Evolutionary conservation across 108 stramenopile genomes (phyloP).

Genomic region (Conticribra weissflogii): DNA sequence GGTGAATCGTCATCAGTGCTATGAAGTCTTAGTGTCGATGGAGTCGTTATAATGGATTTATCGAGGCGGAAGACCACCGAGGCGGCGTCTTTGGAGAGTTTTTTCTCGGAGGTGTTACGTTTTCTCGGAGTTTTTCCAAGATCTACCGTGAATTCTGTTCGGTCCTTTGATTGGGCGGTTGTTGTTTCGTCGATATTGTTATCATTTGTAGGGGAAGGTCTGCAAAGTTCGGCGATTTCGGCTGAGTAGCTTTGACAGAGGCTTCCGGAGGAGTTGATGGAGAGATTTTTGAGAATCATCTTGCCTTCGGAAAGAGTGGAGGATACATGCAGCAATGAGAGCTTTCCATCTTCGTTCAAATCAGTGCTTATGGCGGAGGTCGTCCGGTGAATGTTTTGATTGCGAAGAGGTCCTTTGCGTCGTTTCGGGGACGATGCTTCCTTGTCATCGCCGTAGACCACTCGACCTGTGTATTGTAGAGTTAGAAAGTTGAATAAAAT

Average conservation of each 20-base stretch:
- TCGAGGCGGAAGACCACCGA: conserved; percentile 32
- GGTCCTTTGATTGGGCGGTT: too few species aligned
- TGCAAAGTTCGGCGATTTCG: conserved; percentile 42
- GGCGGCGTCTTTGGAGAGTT: conserved; percentile 2
- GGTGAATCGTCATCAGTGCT: conserved; percentile 26
- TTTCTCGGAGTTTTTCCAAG: conserved; percentile 46
- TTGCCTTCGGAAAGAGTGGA: conserved; percentile 40
- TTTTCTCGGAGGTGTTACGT: conserved; percentile 37
- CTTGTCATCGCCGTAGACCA: too few species aligned
- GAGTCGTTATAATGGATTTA: conserved; percentile 7
- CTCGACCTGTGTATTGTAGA: too few species aligned
- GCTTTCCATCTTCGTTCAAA: neutral
- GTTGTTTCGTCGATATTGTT: neutral
- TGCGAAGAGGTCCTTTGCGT: conserved; percentile 29
- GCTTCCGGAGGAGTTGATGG: conserved; percentile 32
- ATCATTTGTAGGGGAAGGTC: conserved; percentile 35
- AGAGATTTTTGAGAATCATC: conserved; percentile 45
- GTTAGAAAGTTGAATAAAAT: too few species aligned
- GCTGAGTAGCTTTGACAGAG: conserved; percentile 38
- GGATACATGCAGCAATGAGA: conserved; percentile 13
- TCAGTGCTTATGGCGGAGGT: conserved; percentile 5
- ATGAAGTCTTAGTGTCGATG: conserved; percentile 5
- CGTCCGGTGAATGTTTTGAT: conserved; percentile 29
- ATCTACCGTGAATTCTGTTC: too few species aligned
- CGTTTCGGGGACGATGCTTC: conserved; percentile 41